Evolutionary conservation across 108 stramenopile genomes (phyloP), one percentile per base, ranked within the genome.

Genomic region (Fistulifera pelliculosa): DNA sequence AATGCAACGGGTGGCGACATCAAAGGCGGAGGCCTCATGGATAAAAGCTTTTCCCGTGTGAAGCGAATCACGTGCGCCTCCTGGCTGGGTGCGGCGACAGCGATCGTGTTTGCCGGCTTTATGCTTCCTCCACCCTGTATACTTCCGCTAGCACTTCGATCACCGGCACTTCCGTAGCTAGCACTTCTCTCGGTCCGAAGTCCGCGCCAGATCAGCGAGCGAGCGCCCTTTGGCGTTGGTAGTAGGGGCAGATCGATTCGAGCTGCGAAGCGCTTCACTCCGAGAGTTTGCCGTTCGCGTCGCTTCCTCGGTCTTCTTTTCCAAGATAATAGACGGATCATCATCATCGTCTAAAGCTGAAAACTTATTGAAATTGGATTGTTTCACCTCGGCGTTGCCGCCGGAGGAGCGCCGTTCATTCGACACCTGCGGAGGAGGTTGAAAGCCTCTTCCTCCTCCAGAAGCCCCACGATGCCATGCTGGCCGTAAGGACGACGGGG

Each of bases 361-460:
- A 61, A 79, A 79, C 38, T 66, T 74, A 59, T 79, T 79, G 2
- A 57, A 43, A 24, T 42, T 51, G 25, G 56, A 25, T 21, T 57
- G 15, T 41, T 21, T 25, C 11, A 11, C 23, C 19, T 44, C 42
- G 19, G 18, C 8, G 6, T 24, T 23, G n/a, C 61, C 74, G 6
- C 21, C 52, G 13, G 63, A 50, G 18, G 47, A 23, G 17, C 68
- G 52, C 5, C 65, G 48, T 42, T 21, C 51, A 50, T 25, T 41
- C 35, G 69, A 60, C 13, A 81, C 82, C 16, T 83, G 68, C 38
- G 87, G 87, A 14, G 87, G 87, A 3, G 87, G 87, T 59, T 89
- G 87, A 57, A 89, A 85, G 0, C 81, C 83, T 40, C 73, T 53
- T 27, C 76, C 70, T n/a, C 69, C 69, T 17, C 44, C 44, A 8